A percentile compares a stretch with the other conserved stretches of the same genome.
These are phyloP conservation scores for Syncephalastrum sp. DNA, from an alignment of 371 early-diverging fungal genomes.

Conservation along the genomic window DNA sequence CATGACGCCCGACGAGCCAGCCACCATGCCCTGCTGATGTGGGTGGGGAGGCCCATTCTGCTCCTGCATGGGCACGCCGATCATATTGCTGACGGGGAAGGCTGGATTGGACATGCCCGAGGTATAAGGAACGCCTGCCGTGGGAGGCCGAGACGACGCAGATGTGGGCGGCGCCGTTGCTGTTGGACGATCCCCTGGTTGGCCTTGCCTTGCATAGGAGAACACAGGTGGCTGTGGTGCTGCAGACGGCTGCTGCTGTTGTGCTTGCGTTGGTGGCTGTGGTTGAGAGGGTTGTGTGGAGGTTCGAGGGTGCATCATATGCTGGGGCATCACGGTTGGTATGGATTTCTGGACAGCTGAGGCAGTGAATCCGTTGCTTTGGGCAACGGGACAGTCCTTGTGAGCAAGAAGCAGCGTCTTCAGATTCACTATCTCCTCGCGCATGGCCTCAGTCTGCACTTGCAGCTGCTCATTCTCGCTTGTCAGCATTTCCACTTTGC, in stretches of 20 bases:
- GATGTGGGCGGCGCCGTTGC: no score
- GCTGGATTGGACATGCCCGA: neutral
- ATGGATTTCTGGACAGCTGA: conserved; percentile 10
- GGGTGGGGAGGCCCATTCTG: conserved; percentile 4
- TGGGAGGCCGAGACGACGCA: conserved; percentile 15
- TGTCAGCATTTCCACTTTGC: conserved; percentile 71
- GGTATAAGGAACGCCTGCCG: neutral
- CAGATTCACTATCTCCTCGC: conserved; percentile 74
- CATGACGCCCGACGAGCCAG: conserved; percentile 16
- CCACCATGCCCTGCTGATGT: conserved; percentile 17
- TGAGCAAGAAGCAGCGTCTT: conserved; percentile 77
- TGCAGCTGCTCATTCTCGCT: conserved; percentile 74
- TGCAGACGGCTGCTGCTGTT: neutral
- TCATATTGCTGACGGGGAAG: conserved; percentile 4
- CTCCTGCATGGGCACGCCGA: conserved; percentile 9
- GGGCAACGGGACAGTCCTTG: conserved; percentile 74
- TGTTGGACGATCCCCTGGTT: no score
- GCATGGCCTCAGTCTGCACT: conserved; percentile 59
- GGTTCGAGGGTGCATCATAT: conserved; percentile 12
- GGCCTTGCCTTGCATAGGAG: no score
- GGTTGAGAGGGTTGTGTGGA: neutral
- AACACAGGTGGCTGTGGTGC: no score
- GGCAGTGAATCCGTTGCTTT: conserved; percentile 56
- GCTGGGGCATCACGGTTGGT: conserved; percentile 16
- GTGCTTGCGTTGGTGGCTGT: conserved; percentile 1